phyloP scores from a whole-genome alignment of 2,329 filamentous ascomycete genomes.

The Hymenoscyphus albidus region DNA sequence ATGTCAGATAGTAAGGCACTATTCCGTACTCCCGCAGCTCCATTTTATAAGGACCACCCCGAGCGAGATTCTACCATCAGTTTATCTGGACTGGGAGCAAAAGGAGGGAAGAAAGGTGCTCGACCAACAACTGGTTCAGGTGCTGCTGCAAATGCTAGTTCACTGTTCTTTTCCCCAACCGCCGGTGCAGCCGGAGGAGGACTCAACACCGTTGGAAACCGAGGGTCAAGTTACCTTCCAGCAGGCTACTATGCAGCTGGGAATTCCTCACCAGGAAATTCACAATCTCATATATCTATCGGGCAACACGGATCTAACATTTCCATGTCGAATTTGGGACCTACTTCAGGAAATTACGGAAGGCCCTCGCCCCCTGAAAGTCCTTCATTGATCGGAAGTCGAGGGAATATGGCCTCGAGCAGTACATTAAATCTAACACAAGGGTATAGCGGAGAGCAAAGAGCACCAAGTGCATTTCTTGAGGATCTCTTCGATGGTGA shows the following conservation, averaged over 20 bases:
- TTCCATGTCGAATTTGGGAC: conserved; percentile 53
- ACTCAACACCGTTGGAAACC: conserved; percentile 51
- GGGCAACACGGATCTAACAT: conserved; percentile 44
- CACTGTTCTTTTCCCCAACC: conserved; percentile 91
- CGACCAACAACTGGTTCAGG: conserved; percentile 37
- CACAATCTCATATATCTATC: conserved; percentile 33
- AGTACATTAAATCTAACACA: conserved; percentile 64
- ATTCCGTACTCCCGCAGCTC: conserved; percentile 50
- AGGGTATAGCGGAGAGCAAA: conserved; percentile 48
- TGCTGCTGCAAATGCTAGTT: conserved; percentile 19
- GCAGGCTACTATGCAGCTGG: conserved; percentile 86
- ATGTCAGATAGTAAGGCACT: conserved; percentile 65
- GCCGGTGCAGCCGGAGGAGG: conserved; percentile 54
- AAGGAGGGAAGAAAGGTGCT: conserved; percentile 32
- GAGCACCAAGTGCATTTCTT: conserved; percentile 83
- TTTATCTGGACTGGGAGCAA: conserved; percentile 26
- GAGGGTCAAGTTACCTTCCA: conserved; percentile 78
- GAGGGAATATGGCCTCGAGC: conserved; percentile 43
- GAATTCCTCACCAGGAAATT: conserved; percentile 34
- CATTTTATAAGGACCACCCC: conserved; percentile 59
- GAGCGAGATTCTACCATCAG: conserved; percentile 44
- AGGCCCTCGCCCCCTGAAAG: conserved; percentile 55
- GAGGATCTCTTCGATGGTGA: conserved; percentile 77
- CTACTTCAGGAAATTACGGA: conserved; percentile 47
- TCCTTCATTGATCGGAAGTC: conserved; percentile 45